Conservation (phyloP, 441 rosid genomes). For the Rhodomyrtus psidioides region DNA sequence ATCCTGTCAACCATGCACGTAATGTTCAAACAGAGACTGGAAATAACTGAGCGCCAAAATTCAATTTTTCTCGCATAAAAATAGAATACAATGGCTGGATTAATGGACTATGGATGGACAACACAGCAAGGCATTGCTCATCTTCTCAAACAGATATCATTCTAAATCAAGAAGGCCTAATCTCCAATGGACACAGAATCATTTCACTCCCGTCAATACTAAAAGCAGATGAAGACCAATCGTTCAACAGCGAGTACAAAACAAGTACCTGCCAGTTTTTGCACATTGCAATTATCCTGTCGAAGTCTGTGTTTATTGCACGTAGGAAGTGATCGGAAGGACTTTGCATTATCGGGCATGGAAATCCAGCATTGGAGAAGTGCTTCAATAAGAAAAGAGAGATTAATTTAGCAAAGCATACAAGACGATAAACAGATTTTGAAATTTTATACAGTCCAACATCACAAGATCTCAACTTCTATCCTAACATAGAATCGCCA, state of each 20-base stretch:
- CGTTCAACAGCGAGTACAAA: background rate
- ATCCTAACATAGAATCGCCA: background rate
- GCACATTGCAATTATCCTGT: slow-evolving; percentile 99
- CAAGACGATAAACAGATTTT: background rate
- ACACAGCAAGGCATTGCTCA: background rate
- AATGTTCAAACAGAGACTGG: background rate
- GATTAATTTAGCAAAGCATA: slow-evolving; percentile 15
- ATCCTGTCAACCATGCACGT: slow-evolving; percentile 39
- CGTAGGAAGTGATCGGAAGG: slow-evolving; percentile 98
- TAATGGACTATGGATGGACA: background rate
- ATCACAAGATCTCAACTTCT: background rate
- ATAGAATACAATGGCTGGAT: background rate
- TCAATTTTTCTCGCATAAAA: background rate
- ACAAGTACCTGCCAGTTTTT: slow-evolving; percentile 90
- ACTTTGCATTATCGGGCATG: slow-evolving; percentile 99
- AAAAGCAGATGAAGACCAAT: background rate
- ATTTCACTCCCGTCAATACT: background rate
- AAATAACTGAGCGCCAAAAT: background rate
- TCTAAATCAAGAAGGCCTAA: background rate
- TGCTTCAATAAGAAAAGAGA: slow-evolving; percentile 50
- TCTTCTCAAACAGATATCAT: background rate
- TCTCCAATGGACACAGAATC: background rate
- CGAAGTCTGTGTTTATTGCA: slow-evolving; percentile 97
- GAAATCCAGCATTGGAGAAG: slow-evolving; percentile 99
- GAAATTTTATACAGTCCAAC: background rate